Evolutionary conservation across 2,329 filamentous ascomycete species (phyloP).

Genomic region (Aureobasidium sp.): DNA sequence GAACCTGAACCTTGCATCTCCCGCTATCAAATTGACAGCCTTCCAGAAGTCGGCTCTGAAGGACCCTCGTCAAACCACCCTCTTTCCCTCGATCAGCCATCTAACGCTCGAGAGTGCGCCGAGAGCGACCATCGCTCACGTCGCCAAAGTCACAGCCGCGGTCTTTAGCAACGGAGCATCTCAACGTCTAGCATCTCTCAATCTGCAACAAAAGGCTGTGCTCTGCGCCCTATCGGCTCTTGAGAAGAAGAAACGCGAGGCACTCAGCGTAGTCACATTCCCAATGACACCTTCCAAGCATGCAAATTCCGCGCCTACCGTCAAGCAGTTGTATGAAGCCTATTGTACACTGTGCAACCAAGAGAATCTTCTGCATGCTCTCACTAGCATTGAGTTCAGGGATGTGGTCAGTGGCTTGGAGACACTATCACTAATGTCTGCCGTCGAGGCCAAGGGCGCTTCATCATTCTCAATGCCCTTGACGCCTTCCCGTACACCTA

Average conservation of each 20-base stretch:
- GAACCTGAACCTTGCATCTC: slow-evolving; percentile 67
- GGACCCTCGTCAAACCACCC: slow-evolving; percentile 12
- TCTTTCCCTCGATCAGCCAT: slow-evolving; percentile 34
- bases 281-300: slow-evolving; percentile 36
- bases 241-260: slow-evolving; percentile 47
- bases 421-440: slow-evolving; percentile 70
- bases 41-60: slow-evolving; percentile 41
- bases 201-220: slow-evolving; percentile 93
- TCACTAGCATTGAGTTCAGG: slow-evolving; percentile 87
- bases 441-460: slow-evolving; percentile 53
- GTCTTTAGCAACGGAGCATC: slow-evolving; percentile 84
- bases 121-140: slow-evolving; percentile 78
- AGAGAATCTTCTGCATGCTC: slow-evolving; percentile 81
- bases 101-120: slow-evolving; percentile 70
- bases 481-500: slow-evolving; percentile 63
- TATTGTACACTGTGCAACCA: slow-evolving; percentile 77
- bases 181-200: slow-evolving; percentile 78
- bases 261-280: background rate
- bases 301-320: slow-evolving; percentile 58
- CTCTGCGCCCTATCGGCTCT: slow-evolving; percentile 81
- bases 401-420: slow-evolving; percentile 88
- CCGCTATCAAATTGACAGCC: slow-evolving; percentile 24
- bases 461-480: slow-evolving; percentile 55
- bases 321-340: slow-evolving; percentile 76
- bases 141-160: slow-evolving; percentile 83